Evolutionary conservation across 768 basidiomycete genomes (phyloP), one percentile per base, ranked within the genome.

Genomic region (Suillus spraguei): DNA sequence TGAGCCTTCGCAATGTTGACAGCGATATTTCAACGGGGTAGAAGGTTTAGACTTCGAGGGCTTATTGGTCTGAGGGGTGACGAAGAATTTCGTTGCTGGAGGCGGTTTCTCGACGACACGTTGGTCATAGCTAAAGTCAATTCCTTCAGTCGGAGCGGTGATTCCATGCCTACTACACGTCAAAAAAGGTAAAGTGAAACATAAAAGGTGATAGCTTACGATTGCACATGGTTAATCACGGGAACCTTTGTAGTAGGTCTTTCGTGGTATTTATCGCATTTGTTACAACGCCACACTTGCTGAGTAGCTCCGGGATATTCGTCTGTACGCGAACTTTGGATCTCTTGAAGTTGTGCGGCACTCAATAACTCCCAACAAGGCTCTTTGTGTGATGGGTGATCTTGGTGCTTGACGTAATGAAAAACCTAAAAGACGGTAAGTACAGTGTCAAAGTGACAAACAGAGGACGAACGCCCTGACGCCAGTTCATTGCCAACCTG

Each of bases 331-430:
- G 2, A 17, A 17, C 14, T 28, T 39, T 24, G 32, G 11, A 60
- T 13, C 2, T 16, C 32, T 35, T 35, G 10, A 38, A 60, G 52
- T 58, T 60, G 60, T n/a, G 2, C 53, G 13, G 7, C 52, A 38
- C 52, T 55, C 13, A 58, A 32, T 7, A 35, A 33, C 20, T 60
- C 52, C 60, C 42, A 55, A 58, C 24, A 33, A 50, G 60, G 60
- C 4, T 35, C 33, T 55, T 20, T 2, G n/a, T 60, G 53, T 8
- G 33, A 10, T 32, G 16, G 28, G 28, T 28, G 2, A 50, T 1
- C 16, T 17, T 17, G 28, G 3, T 32, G 1, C 2, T 60, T 8
- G 8, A 35, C 36, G 20, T 50, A 35, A 58, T 60, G 60, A 6
- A 60, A 60, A 13, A 60, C 32, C 60, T 60, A 38, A n/a, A 59